These are phyloP conservation scores for Camptophora hylomeconis DNA, from an alignment of 2,329 filamentous ascomycete species.

Conservation along the genomic window DNA sequence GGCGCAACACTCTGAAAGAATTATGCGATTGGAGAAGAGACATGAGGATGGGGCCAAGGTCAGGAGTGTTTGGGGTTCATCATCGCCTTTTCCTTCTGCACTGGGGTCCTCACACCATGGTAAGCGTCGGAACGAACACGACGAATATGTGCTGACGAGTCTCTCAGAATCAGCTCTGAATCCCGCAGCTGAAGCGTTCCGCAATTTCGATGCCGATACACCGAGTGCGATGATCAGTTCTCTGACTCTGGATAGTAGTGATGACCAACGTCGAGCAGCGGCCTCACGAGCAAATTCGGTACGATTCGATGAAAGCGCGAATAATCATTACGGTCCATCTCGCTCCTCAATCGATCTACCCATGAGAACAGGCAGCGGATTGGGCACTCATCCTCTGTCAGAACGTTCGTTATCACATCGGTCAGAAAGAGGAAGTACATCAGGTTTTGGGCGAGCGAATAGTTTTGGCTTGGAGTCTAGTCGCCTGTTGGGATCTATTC, in stretches of 20 bases:
- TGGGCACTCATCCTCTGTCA: constrained; percentile 68
- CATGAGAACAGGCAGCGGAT: constrained; percentile 62
- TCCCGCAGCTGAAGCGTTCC: constrained; percentile 71
- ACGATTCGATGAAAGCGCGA: constrained; percentile 88
- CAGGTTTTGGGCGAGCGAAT: constrained; percentile 74
- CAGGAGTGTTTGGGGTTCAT: constrained; percentile 78
- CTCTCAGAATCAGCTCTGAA: constrained; percentile 62
- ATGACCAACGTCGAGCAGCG: constrained; percentile 63
- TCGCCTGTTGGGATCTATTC: constrained; percentile 50
- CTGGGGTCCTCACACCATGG: constrained; percentile 77
- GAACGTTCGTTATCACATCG: constrained; percentile 89
- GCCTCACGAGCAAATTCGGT: constrained; percentile 93
- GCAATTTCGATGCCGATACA: constrained; percentile 74
- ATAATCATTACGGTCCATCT: constrained; percentile 81
- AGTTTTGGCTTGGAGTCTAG: constrained; percentile 73
- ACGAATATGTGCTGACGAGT: constrained; percentile 1
- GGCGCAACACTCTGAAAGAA: constrained; percentile 47
- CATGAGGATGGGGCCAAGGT: constrained; percentile 50
- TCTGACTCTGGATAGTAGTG: constrained; percentile 73
- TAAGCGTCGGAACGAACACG: constrained; percentile 30
- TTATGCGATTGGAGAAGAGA: constrained; percentile 47
- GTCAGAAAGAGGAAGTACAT: constrained; percentile 86
- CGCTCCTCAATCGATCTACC: constrained; percentile 76
- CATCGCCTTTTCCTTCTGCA: constrained; percentile 78
- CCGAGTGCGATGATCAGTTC: constrained; percentile 66